Base-by-base conservation (phyloP, 768 basidiomycete species). In the Trametes cinnabarina region DNA sequence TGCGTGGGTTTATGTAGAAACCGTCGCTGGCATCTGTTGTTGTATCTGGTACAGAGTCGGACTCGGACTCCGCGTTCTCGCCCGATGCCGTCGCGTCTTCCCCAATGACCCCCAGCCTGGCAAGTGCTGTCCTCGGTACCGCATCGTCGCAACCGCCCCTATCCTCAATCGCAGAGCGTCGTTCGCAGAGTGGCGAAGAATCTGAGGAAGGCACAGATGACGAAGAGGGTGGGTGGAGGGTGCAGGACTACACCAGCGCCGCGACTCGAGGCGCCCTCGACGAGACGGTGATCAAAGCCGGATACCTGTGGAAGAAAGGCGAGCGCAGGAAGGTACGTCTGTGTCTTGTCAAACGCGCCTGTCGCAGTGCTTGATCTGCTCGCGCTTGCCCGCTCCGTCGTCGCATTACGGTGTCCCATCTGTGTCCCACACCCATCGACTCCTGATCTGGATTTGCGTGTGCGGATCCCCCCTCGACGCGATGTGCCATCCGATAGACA, bases 301-400 rank as follows among this genome's bases (percentile, higher is more conserved):
- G 96, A 1, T 98, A 97, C 76, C 77, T 98, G 50, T 90, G 87
- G 55, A 99, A 99, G 83, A 98, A 98, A 79, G 96, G 96, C 64
- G 93, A 97, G 73, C 82, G 94, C 57, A 79, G 97, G 72, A 98
- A 98, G 89, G 96, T 96, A 63, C 56, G 81, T 72, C 41, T 37
- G 34, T 25, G 28, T 28, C 20, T 23, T 28, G n/a, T 30, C 35
- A 12, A 14, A 35, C 20, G 51, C 50, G 54, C 47, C 61, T 39
- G 22, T 25, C 20, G 28, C 41, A 47, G 19, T 30, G 23, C 48
- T 47, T 60, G 43, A 41, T 54, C 47, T 41, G 22, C n/a, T 42
- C 51, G 49, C 52, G 62, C 57, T 48, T 49, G 25, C 49, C 28
- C 42, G 30, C 49, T 37, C 49, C 17, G n/a, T 47, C 35, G 22